Base-by-base conservation (phyloP, 2,329 filamentous ascomycete genomes). In the Zasmidium citrigriseum region DNA sequence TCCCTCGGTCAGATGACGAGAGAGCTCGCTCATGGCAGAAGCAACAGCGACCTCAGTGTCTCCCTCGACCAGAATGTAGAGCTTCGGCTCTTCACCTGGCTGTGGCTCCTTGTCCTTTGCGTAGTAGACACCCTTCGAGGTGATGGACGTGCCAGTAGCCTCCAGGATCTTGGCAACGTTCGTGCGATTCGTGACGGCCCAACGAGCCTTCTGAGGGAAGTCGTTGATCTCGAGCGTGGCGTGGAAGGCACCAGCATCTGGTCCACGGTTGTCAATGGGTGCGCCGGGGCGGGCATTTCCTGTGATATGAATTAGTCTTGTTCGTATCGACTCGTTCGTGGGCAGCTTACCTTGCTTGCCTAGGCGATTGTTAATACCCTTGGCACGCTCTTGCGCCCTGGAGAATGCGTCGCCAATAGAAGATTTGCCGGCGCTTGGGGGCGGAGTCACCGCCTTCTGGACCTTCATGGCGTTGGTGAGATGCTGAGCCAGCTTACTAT, bases 141-240 rank as follows among this genome's bases (percentile, higher is more conserved):
- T 99, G 73, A 99, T 99, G 5, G 91, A 96, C 1, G 93, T 96
- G 44, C 92, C 93, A 0, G 93, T 97, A 10, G 90, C 86, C 71
- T 99, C 95, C 64, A 99, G 83, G 67, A 99, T 97, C 82, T 98
- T 99, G 67, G 93, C 93, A 57, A 99, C 95, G 70, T 99, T 99
- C 34, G 95, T 98, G 64, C 95, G 87, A 75, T 99, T 99, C 41
- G 95, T 99, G 78, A 99, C 95, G 11, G 92, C 93, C 95, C 95
- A 99, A 68, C 95, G 86, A 64, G 95, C 95, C 81, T 97, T 98
- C 75, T 99, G 95, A 29, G 95, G 95, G 76, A 98, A 98, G 77
- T 99, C 95, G 76, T 99, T 99, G 84, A 99, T 99, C 76, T 98
- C 95, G 61, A 99, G 82, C 3, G 93, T 98, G 16, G 95, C 93